Evolutionary conservation across 2,329 filamentous ascomycete genomes (phyloP), one percentile per base, ranked within the genome.

Genomic region (Aspergillus ochraceus): DNA sequence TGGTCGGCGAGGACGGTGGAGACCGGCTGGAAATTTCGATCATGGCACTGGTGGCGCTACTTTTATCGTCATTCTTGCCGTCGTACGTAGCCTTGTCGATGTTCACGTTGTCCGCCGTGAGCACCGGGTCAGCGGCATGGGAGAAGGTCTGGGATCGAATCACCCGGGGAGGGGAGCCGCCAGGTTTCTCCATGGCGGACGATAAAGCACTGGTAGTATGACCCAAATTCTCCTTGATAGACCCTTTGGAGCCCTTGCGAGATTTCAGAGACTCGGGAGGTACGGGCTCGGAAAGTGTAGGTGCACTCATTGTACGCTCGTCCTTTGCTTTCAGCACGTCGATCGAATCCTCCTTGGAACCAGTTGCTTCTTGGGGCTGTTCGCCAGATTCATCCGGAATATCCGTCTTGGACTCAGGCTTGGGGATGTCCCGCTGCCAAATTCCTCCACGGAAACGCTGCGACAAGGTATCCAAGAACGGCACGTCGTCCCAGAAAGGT

Each of bases 401-500:
- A 36, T 77, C 73, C 20, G 67, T 64, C 52, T 72, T 69, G 4
- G 75, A 64, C n/a, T 73, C 73, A 4, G 76, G 71, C 55, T 82
- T 83, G 5, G 77, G 73, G 19, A 68, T 64, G 22, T 78, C 76
- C 56, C 79, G 76, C 63, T 81, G 75, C 87, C 87, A 99, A 20
- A 98, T 90, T 0, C 95, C 95, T 11, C 94, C 95, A 66, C 95
- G 85, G 82, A 91, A 92, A 20, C 81, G 78, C 73, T 97, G 92
- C 58, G 86, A 81, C 58, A 88, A 83, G 0, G 92, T 98, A 67
- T 90, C 87, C 71, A 92, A 89, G 75, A 99, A 98, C 0, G 95
- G 92, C 24, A 92, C 84, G 72, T 99, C 95, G 65, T 99, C 95
- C 94, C 95, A 99, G 71, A 96, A 96, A 0, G 95, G 95, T 58